Base-by-base conservation (phyloP, 192 early-diverging fungal genomes). In the Mortierella alpina region DNA sequence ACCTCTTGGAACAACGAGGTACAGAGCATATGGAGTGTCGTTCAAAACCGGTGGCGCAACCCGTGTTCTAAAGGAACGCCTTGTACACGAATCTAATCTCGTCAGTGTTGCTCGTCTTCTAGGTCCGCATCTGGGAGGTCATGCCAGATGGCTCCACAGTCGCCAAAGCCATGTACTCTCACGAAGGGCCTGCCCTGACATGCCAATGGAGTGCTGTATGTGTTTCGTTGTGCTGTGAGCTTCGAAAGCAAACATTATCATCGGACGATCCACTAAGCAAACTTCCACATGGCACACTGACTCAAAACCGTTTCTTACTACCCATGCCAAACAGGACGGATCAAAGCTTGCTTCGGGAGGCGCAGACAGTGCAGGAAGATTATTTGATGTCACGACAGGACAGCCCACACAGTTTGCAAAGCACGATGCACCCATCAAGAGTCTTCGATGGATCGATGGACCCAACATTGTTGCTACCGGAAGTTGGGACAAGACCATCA, bases 91-190 rank as follows among this genome's bases (percentile, higher is more conserved):
- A 15, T 23, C 42, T 22, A 15, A 8, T 13, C 8, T 48, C 15
- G 7, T n/a, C 18, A 46, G 62, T 50, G 7, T 59, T 8, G 40
- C 46, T 47, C 42, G 15, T 63, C 62, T 49, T 51, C 39, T 86
- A 97, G 94, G 97, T 97, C 23, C 90, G 96, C 71, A 93, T 98
- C 72, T 99, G 93, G 88, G 96, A 98, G 78, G 89, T 97, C 44
- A 90, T 93, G 66, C 90, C 88, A 66, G 93, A 90, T 70, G 95
- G 95, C 68, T 84, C 85, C 39, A 89, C 96, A 4, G 74, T 89
- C 22, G 91, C 93, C n/a, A 96, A 95, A 83, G 94, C 96, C 12
- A 68, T 88, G 42, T 97, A 95, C 65, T 77, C 84, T 22, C 96
- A 97, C 82, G 93, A 98, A 63, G 93, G 80, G 7, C 96, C 97